Evolutionary conservation across 805 yeast species (phyloP).

Genomic region (Monosporozyma aerobia): DNA sequence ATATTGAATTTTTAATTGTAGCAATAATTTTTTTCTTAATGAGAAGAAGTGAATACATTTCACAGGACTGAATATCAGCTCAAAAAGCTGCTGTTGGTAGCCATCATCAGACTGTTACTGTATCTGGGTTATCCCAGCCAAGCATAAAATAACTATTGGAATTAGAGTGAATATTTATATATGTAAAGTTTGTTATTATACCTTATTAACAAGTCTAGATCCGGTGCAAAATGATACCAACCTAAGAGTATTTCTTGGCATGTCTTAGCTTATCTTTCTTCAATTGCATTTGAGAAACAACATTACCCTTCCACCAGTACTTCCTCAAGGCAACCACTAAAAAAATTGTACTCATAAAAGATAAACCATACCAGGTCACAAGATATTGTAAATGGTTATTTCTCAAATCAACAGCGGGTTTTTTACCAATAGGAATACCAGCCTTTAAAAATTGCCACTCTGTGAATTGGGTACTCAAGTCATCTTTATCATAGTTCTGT

Average conservation of each 20-base stretch:
- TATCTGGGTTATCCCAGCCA: not conserved
- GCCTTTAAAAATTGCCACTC: slow-evolving; percentile 56
- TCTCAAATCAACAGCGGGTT: slow-evolving; percentile 70
- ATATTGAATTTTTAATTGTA: not conserved
- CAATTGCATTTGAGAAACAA: slow-evolving; percentile 17
- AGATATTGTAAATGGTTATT: slow-evolving; percentile 89
- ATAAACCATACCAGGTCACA: slow-evolving; percentile 90
- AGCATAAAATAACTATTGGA: not conserved
- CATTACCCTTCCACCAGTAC: slow-evolving; percentile 20
- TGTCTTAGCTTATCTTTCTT: slow-evolving; percentile 40
- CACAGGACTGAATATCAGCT: not conserved
- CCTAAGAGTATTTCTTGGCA: slow-evolving; percentile 31
- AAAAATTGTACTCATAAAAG: slow-evolving; percentile 61
- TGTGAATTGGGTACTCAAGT: slow-evolving; percentile 33
- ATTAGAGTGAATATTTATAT: not conserved
- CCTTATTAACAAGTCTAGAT: not conserved
- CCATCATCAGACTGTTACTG: not conserved
- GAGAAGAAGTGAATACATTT: not conserved
- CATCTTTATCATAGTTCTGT: not conserved
- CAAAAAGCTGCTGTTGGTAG: too few species aligned
- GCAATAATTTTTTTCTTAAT: not conserved
- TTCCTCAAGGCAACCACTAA: slow-evolving; percentile 45
- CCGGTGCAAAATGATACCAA: not conserved
- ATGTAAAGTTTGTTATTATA: not conserved
- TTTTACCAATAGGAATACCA: slow-evolving; percentile 86